Base-by-base conservation (phyloP, 495 filamentous ascomycete species). In the Filosporella fistucella region DNA sequence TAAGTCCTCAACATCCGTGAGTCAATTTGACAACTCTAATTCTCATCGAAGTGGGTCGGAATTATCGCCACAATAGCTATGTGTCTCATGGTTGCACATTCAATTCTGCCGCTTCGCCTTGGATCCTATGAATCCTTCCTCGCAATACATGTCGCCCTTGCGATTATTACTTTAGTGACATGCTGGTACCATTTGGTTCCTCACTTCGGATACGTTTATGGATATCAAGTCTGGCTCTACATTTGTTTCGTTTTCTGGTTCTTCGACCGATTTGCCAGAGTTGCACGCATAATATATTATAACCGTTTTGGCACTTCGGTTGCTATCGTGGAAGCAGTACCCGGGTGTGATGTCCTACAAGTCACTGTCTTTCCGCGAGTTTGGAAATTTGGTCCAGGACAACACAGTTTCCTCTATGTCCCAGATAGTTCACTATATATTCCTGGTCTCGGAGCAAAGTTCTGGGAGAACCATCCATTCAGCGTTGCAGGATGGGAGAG, bases 391-490 rank as follows among this genome's bases (percentile, higher is more conserved):
- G 23, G 8, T 5, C 35, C 35, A 8, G 76, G 76, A 1, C 66
- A 68, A n/a, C 76, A 80, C 56, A 82, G 74, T 58, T 83, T 72
- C 41, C 42, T 83, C 2, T 80, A 81, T 41, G 65, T 75, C 18
- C 74, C 74, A 0, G n/a, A n/a, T n/a, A n/a, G n/a, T n/a, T n/a
- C n/a, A n/a, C n/a, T n/a, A n/a, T n/a, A n/a, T n/a, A n/a, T n/a
- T n/a, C n/a, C n/a, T n/a, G 65, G 69, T 41, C 61, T 68, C 4
- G 58, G 69, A 10, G n/a, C n/a, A n/a, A 66, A 62, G 11, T 71
- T 70, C 20, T 81, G 78, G 75, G 74, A 82, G 49, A 79, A 67
- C 42, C 80, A 83, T 47, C 80, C 78, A 0, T 83, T 83, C 48
- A 82, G 78, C 0, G 57, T 81, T 6, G 76, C 74, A 2, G 60